Conservation (phyloP, 1,284 basidiomycete species). For the Porodaedalea pini region DNA sequence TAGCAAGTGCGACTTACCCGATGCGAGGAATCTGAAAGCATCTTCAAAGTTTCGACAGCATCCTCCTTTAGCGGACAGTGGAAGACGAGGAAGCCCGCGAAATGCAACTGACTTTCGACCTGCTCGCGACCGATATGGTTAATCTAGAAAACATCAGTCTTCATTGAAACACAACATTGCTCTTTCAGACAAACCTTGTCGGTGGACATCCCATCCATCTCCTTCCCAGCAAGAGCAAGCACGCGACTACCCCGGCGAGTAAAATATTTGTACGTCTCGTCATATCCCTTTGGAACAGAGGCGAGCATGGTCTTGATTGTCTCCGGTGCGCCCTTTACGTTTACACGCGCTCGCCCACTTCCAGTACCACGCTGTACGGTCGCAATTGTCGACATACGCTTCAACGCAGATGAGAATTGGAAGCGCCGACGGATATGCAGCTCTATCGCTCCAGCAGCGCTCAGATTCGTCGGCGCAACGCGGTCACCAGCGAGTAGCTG, state of each 20-base stretch:
- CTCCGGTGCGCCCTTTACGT: constrained; percentile 94
- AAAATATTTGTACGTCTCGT: constrained; percentile 91
- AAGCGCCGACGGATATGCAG: constrained; percentile 78
- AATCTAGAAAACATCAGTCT: constrained; percentile 48
- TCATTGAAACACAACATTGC: constrained; percentile 34
- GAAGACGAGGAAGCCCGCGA: constrained; percentile 94
- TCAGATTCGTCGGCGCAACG: constrained; percentile 24
- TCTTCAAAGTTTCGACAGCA: constrained; percentile 83
- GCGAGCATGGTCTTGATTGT: constrained; percentile 86
- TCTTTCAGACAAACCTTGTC: constrained; percentile 44
- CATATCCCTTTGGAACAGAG: constrained; percentile 73
- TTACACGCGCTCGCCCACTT: constrained; percentile 53
- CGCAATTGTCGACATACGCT: constrained; percentile 92
- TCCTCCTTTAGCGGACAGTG: constrained; percentile 95
- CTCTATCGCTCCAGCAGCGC: constrained; percentile 51
- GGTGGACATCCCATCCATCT: constrained; percentile 61
- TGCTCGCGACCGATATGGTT: constrained; percentile 77
- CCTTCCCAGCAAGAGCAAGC: constrained; percentile 83
- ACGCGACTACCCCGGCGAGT: constrained; percentile 90
- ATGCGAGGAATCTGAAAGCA: constrained; percentile 92
- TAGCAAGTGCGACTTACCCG: constrained; percentile 53
- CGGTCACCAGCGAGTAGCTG: constrained; percentile 65
- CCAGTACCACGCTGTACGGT: constrained; percentile 46
- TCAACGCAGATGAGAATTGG: constrained; percentile 94
- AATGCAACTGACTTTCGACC: constrained; percentile 74